Base-by-base conservation (phyloP, 176 grass and related monocot genomes). In the Phragmites australis region DNA sequence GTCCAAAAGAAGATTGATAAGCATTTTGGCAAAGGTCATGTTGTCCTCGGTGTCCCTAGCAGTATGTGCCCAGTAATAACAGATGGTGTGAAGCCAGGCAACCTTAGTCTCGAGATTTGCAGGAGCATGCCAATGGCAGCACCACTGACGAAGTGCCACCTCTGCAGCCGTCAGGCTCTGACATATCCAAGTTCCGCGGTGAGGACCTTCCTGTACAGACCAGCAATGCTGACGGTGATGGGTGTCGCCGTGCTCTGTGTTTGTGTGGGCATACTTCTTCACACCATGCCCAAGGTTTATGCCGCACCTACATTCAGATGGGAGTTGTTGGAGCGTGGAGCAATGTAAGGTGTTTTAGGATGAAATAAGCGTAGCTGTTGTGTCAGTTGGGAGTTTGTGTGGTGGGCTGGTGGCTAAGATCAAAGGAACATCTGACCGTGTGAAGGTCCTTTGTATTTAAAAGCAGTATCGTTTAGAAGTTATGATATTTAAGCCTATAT, bases 1-100 rank as follows among this genome's bases (percentile, higher is more conserved):
- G 93, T 99, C 53, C 88, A 96, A 68, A 96, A 79, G 71, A 99
- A 99, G 86, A 87, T 96, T 40, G 84, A 99, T 87, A 94, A 68
- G 80, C 90, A 93, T 84, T 69, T 74, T 59, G 60, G 76, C 40
- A 79, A 91, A 82, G 64, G 79, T 25, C 84, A 93, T 78, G 82
- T 96, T 50, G 78, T 96, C 71, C 44, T 96, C 0, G 84, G 90
- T 68, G 77, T 99, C 45, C 84, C 88, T 1, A 78, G 91, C 56
- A 81, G 65, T 29, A 68, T 80, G 12, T 82, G 76, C 61, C 27
- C 83, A 60, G 82, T 72, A 74, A 69, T 83, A 45, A 65, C 79
- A 32, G 67, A 89, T 44, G 80, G 52, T 23, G 22, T 67, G 31
- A 97, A 89, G 61, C 70, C 83, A 12, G 53, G 75, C 15, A 72